Conservation (phyloP, 2,329 filamentous ascomycete genomes). For the Neofusicoccum laricinum region DNA sequence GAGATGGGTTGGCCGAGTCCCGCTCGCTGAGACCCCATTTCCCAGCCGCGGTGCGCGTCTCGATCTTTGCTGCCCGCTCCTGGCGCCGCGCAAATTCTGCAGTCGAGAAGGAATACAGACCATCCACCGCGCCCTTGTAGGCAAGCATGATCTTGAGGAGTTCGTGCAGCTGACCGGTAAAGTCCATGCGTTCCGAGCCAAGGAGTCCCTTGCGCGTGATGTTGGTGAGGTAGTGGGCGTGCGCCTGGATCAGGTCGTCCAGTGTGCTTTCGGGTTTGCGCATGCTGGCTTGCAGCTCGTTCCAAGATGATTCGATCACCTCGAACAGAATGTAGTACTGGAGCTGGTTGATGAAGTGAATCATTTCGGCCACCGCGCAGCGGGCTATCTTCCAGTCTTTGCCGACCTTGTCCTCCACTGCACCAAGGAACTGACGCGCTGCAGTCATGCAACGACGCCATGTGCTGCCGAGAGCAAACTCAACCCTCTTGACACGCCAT, state of each 20-base stretch:
- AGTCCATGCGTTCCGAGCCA: slow-evolving; percentile 68
- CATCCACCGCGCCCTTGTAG: slow-evolving; percentile 91
- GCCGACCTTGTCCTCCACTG: slow-evolving; percentile 67
- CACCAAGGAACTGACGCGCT: slow-evolving; percentile 82
- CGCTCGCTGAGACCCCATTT: slow-evolving; percentile 62
- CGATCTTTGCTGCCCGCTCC: slow-evolving; percentile 72
- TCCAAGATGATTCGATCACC: slow-evolving; percentile 96
- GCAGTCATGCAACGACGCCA: slow-evolving; percentile 98
- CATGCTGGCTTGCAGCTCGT: slow-evolving; percentile 78
- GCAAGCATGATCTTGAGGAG: slow-evolving; percentile 90
- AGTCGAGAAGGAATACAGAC: slow-evolving; percentile 90
- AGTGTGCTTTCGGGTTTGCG: slow-evolving; percentile 83
- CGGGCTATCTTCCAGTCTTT: slow-evolving; percentile 87
- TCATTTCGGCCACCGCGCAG: slow-evolving; percentile 92
- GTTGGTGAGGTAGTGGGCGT: slow-evolving; percentile 83
- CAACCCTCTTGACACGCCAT: slow-evolving; percentile 96
- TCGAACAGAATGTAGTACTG: slow-evolving; percentile 99
- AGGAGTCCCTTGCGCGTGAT: slow-evolving; percentile 96
- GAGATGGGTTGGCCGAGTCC: slow-evolving; percentile 33
- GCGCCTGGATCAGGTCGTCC: slow-evolving; percentile 90
- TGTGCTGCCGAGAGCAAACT: slow-evolving; percentile 85
- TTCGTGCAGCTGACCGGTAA: slow-evolving; percentile 87
- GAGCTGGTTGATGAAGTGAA: slow-evolving; percentile 93
- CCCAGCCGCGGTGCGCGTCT: slow-evolving; percentile 63
- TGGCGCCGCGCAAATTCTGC: slow-evolving; percentile 92